Conservation (phyloP, 495 filamentous ascomycete genomes). For the Daldinia childiae region DNA sequence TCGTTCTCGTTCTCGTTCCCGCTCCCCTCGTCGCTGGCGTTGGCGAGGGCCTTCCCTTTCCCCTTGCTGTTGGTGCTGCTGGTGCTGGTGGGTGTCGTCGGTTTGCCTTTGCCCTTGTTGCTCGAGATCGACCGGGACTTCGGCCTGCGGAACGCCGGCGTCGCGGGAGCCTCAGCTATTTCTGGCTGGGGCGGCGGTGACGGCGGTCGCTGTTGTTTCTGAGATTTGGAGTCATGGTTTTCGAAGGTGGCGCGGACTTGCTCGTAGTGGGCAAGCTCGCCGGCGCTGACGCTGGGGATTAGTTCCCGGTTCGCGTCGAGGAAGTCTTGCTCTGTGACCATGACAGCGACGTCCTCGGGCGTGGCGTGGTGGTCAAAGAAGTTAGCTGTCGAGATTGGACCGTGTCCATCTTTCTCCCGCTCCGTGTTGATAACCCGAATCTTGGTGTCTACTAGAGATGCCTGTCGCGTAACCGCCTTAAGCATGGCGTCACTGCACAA, state of each 20-base stretch:
- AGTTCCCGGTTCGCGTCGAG: constrained; percentile 79
- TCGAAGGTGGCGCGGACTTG: constrained; percentile 85
- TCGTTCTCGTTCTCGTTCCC: constrained; percentile 54
- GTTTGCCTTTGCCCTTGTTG: constrained; percentile 66
- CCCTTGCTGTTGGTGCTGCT: constrained; percentile 51
- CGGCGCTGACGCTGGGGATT: constrained; percentile 90
- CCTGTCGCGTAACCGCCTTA: constrained; percentile 94
- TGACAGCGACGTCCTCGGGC: constrained; percentile 81
- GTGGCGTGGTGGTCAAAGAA: constrained; percentile 94
- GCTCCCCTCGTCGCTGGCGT: constrained; percentile 61
- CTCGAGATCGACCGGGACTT: constrained; percentile 40
- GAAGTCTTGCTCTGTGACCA: constrained; percentile 91
- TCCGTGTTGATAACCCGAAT: constrained; percentile 68
- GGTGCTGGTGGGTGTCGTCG: constrained; percentile 41
- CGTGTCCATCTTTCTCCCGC: constrained; percentile 47
- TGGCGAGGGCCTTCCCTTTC: constrained; percentile 53
- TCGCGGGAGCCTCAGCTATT: constrained; percentile 3
- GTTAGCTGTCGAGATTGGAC: constrained; percentile 78
- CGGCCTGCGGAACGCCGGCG: constrained; percentile 34
- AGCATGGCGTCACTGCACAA: constrained; percentile 98
- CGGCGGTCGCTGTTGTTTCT: constrained; percentile 29
- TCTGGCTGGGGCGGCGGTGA: neutral
- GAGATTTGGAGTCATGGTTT: constrained; percentile 44
- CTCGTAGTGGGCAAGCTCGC: constrained; percentile 93
- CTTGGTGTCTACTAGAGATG: constrained; percentile 83